Base-by-base conservation (phyloP, 352 stramenopile species). In the Phytopythium litorale region DNA sequence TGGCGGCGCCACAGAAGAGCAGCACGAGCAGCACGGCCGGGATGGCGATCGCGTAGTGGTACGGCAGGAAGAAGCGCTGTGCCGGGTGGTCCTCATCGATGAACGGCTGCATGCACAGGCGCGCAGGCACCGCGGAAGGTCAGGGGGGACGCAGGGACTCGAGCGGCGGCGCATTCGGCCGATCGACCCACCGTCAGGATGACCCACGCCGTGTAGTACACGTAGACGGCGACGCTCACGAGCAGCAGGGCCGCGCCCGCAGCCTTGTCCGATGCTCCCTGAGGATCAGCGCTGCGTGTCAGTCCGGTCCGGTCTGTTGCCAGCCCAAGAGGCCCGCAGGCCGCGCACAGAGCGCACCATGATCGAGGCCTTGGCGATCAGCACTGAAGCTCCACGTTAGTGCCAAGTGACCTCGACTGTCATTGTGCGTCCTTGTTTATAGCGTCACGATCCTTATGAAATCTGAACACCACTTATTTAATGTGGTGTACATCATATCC, bases 161-260 rank as follows among this genome's bases (percentile, higher is more conserved):
- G 18, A 49, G 7, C 35, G n/a, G 16, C 9, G 7, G n/a, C 25
- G 42, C 42, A 16, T 13, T 40, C 35, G 35, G 28, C 19, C 6
- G 37, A 19, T 32, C 4, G 37, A 58, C 67, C 46, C 72, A 97
- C 89, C 83, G 89, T 89, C 48, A 97, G 74, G 64, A 97, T 77
- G 52, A 97, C 89, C 89, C 89, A 97, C 21, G 87, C 67, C 25
- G 84, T 96, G 79, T 97, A 97, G 72, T 97, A 97, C n/a, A 94
- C 75, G 65, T 94, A 97, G 43, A 93, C 82, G 25, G 87, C 63
- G 58, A 96, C 71, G 67, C 82, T 94, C 43, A 94, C 73, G 25
- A 82, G 66, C 60, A 97, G 76, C 52, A 97, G 68, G 46, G 87
- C 76, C 45, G 81, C 62, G 8, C 89, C 89, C n/a, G 89, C 80